These are phyloP conservation scores for Calycina herbarum DNA, from an alignment of 2,329 filamentous ascomycete species.

Conservation along the genomic window DNA sequence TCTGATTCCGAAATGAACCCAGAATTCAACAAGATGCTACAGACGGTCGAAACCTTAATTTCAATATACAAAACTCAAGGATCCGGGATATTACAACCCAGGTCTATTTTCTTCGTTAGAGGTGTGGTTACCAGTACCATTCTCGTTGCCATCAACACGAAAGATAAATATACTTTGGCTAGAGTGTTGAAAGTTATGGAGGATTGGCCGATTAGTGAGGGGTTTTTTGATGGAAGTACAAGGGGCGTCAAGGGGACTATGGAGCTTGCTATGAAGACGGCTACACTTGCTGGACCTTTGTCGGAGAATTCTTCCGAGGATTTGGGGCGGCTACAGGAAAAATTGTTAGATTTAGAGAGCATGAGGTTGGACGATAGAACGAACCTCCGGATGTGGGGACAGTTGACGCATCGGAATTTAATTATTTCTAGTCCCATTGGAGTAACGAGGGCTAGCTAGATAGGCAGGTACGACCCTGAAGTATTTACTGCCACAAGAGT, in stretches of 20 bases:
- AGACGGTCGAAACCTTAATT: background rate
- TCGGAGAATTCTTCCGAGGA: background rate
- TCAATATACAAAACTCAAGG: background rate
- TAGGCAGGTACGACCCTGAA: too few relatives aligned
- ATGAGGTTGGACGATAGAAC: too few relatives aligned
- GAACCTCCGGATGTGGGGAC: too few relatives aligned
- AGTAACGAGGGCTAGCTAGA: too few relatives aligned
- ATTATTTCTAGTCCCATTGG: too few relatives aligned
- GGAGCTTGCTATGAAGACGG: background rate
- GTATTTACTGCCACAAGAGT: too few relatives aligned
- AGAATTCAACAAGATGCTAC: background rate
- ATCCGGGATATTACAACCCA: background rate
- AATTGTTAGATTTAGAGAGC: too few relatives aligned
- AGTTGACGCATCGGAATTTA: too few relatives aligned
- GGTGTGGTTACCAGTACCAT: background rate
- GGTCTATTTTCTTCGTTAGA: background rate
- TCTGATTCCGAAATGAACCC: background rate
- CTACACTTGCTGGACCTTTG: background rate
- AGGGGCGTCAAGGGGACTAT: background rate
- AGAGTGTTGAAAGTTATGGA: background rate
- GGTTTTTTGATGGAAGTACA: background rate
- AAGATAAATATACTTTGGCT: background rate
- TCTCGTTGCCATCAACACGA: background rate
- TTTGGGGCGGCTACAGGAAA: background rate
- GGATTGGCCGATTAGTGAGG: background rate